Conservation (phyloP, 2,329 filamentous ascomycete species). For the Trichoderma sp. region DNA sequence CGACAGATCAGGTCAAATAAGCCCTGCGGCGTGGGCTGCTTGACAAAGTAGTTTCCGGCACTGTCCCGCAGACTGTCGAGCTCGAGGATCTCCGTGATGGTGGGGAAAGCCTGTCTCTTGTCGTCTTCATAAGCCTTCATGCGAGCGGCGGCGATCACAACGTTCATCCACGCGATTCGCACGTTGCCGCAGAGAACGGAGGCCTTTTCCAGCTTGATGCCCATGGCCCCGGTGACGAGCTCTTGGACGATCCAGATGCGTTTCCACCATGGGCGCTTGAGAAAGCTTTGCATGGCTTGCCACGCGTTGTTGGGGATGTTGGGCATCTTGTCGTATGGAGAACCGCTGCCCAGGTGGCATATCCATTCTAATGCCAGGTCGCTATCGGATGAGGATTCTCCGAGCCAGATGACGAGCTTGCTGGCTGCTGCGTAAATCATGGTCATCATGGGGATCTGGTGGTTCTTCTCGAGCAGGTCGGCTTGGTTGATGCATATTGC, state of each 20-base stretch:
- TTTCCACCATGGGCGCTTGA: slow-evolving; percentile 14
- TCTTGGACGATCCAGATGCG: slow-evolving; percentile 18
- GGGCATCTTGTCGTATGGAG: slow-evolving; percentile 12
- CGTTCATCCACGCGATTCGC: background rate
- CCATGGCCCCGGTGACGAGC: background rate
- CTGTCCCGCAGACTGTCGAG: slow-evolving; percentile 15
- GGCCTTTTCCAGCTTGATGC: background rate
- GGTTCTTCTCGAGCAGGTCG: slow-evolving; percentile 4
- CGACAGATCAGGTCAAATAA: slow-evolving; percentile 7
- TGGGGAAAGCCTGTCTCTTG: background rate
- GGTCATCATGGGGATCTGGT: slow-evolving; percentile 17
- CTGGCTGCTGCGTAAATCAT: slow-evolving; percentile 4
- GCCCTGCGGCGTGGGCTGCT: background rate
- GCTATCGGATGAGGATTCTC: slow-evolving; percentile 7
- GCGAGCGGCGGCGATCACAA: slow-evolving; percentile 8
- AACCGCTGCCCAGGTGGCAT: background rate
- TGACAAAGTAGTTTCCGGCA: background rate
- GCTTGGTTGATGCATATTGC: slow-evolving; percentile 13
- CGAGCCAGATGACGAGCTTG: slow-evolving; percentile 9
- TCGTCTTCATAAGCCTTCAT: slow-evolving; percentile 12
- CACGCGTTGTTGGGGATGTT: background rate
- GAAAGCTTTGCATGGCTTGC: slow-evolving; percentile 12
- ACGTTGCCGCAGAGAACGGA: background rate
- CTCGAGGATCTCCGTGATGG: slow-evolving; percentile 6
- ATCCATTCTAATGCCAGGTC: slow-evolving; percentile 6